These are phyloP conservation scores for Exidia glandulosa DNA, from an alignment of 768 basidiomycete species.

Conservation along the genomic window DNA sequence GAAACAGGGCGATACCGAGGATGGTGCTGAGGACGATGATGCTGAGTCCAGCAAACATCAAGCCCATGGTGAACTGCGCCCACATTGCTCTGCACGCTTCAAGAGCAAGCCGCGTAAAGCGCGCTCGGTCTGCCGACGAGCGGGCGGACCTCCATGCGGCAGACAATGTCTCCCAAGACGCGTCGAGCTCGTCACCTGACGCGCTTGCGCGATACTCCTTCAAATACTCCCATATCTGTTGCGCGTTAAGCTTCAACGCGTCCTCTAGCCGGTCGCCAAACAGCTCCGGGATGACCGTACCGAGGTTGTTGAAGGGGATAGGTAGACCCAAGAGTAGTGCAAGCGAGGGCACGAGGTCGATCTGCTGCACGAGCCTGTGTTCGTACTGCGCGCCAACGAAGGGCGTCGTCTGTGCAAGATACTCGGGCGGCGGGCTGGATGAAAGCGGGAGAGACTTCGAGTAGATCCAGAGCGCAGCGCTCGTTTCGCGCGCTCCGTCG, in stretches of 20 bases:
- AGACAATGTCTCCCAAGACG: conserved; percentile 44
- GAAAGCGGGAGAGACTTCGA: conserved; percentile 55
- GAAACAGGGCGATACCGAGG: conserved; percentile 46
- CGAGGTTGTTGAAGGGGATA: conserved; percentile 93
- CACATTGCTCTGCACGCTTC: conserved; percentile 73
- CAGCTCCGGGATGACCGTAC: conserved; percentile 81
- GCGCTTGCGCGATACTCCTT: conserved; percentile 60
- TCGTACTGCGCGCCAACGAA: conserved; percentile 12
- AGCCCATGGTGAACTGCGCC: conserved; percentile 82
- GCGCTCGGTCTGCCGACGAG: conserved; percentile 17
- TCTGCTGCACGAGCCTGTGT: conserved; percentile 74
- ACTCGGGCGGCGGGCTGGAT: too few species aligned
- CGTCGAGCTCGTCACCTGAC: conserved; percentile 64
- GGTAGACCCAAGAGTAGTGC: conserved; percentile 85
- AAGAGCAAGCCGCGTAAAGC: conserved; percentile 53
- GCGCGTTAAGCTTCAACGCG: conserved; percentile 60
- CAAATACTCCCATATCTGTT: conserved; percentile 69
- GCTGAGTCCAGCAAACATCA: conserved; percentile 64
- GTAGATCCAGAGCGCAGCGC: conserved; percentile 85
- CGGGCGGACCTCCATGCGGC: conserved; percentile 29
- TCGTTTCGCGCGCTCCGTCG: conserved; percentile 75
- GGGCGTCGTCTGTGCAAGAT: neutral
- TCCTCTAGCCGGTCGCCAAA: conserved; percentile 51
- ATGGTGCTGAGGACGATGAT: conserved; percentile 47
- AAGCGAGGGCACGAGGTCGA: conserved; percentile 83